Evolutionary conservation across 1,139 yeast genomes (phyloP).

Genomic region (Debaryomyces subglobosus): DNA sequence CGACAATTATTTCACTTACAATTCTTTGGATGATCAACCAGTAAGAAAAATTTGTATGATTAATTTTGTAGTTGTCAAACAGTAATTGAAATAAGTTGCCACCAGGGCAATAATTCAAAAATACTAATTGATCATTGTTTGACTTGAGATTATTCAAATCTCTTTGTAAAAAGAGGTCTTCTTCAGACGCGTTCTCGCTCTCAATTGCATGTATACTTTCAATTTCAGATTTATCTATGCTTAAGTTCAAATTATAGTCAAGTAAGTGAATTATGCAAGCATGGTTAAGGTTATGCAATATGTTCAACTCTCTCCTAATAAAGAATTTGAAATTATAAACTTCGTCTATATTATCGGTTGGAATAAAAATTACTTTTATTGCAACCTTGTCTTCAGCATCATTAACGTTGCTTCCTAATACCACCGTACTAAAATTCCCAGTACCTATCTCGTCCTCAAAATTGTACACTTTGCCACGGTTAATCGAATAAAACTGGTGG

Average conservation of each 20-base stretch:
- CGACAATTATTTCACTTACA: slow-evolving; percentile 67
- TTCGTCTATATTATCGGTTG: slow-evolving; percentile 29
- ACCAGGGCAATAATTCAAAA: slow-evolving; percentile 77
- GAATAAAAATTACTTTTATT: slow-evolving; percentile 44
- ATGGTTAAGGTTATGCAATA: slow-evolving; percentile 52
- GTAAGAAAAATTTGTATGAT: slow-evolving; percentile 27
- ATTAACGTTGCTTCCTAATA: slow-evolving; percentile 39
- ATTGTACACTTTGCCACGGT: slow-evolving; percentile 17
- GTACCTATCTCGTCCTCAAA: slow-evolving; percentile 47
- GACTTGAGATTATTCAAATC: slow-evolving; percentile 28
- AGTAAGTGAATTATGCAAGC: slow-evolving; percentile 42
- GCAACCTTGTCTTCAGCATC: slow-evolving; percentile 31
- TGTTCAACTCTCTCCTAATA: slow-evolving; percentile 71
- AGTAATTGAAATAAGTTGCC: slow-evolving; percentile 80
- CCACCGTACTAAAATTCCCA: slow-evolving; percentile 65
- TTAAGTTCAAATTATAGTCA: slow-evolving; percentile 34
- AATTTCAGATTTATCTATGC: slow-evolving; percentile 27
- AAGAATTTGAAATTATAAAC: slow-evolving; percentile 61
- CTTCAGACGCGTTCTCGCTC: slow-evolving; percentile 21
- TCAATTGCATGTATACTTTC: slow-evolving; percentile 17
- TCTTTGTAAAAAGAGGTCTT: slow-evolving; percentile 10
- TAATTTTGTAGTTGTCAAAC: slow-evolving; percentile 29
- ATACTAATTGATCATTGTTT: slow-evolving; percentile 51
- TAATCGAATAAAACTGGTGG: slow-evolving; percentile 14
- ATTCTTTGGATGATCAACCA: slow-evolving; percentile 59